Conservation (phyloP, 805 yeast species). For the Candida verbasci region DNA sequence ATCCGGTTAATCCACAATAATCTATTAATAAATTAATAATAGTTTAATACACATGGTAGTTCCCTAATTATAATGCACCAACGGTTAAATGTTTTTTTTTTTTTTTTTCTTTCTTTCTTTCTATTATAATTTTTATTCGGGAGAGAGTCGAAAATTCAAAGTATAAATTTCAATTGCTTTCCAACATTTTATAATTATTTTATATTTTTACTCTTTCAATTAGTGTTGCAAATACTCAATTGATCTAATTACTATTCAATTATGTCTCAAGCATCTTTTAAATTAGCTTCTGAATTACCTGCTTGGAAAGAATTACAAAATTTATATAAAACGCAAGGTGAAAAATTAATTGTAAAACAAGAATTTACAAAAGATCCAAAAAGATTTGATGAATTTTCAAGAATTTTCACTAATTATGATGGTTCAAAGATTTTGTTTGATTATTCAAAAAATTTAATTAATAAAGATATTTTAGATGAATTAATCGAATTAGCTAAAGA, state of each 20-base stretch:
- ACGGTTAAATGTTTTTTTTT: no score
- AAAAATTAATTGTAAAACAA: constrained; percentile 65
- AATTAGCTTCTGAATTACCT: constrained; percentile 66
- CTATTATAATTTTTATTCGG: no score
- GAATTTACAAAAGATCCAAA: constrained; percentile 72
- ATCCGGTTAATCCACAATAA: no score
- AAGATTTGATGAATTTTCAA: constrained; percentile 73
- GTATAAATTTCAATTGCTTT: no score
- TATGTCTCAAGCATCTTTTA: constrained; percentile 28
- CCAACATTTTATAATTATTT: no score
- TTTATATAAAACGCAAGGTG: constrained; percentile 68
- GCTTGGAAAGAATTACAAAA: constrained; percentile 79
- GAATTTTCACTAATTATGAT: constrained; percentile 78
- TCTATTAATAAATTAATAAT: no score
- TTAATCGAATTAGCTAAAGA: constrained; percentile 82
- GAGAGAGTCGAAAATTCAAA: no score
- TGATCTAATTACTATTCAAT: constrained; percentile 1
- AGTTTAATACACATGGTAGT: no score
- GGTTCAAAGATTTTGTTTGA: constrained; percentile 88
- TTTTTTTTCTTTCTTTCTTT: no score
- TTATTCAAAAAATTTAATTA: constrained; percentile 89
- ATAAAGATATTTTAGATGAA: constrained; percentile 69
- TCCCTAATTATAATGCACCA: no score
- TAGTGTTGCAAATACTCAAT: neutral
- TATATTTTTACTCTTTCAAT: neutral